Evolutionary conservation across 2,329 filamentous ascomycete species (phyloP), one percentile per base, ranked within the genome.

Genomic region (Cytospora chrysosperma): DNA sequence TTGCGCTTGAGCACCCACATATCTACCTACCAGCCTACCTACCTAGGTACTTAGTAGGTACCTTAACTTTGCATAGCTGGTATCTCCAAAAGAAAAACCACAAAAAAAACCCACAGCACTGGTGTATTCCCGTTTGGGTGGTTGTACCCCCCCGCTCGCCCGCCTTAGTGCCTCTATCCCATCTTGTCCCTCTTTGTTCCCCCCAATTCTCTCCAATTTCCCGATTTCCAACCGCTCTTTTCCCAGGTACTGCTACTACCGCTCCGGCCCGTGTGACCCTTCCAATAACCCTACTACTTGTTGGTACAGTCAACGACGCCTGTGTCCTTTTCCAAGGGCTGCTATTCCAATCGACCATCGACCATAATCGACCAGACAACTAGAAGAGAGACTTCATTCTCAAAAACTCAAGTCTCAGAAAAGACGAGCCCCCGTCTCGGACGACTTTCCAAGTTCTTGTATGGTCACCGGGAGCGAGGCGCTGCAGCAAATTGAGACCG

Each of bases 391-490:
- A 60, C 58, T 30, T 9, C 4, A 30, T 30, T 9, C 9, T 9
- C 28, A 30, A 30, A 9, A 30, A 30, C 28, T 60, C 50, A 40
- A 60, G 50, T 24, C 58, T 43, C 50, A 47, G 54, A 8, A n/a
- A 9, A 61, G 51, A 55, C 40, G 59, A 55, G 51, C 43, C 50
- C 12, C 59, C 40, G 59, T 50, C 43, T 65, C 63, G 56, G 63
- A 49, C 63, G 47, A 54, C 51, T 28, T 59, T 47, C 56, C 63
- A 62, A 51, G 56, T 56, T 52, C 51, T 63, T 52, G 56, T 60
- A 56, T 59, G 32, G 43, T 65, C 51, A 47, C 63, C 56, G 63
- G 63, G 60, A 54, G 63, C 56, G 56, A 63, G 50, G 52, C 55
- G 37, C 37, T 43, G 24, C 30, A 32, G 52, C 60, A 59, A 56